Evolutionary conservation across 164 flowering plant species (phyloP).

Genomic region (Piper longum): DNA sequence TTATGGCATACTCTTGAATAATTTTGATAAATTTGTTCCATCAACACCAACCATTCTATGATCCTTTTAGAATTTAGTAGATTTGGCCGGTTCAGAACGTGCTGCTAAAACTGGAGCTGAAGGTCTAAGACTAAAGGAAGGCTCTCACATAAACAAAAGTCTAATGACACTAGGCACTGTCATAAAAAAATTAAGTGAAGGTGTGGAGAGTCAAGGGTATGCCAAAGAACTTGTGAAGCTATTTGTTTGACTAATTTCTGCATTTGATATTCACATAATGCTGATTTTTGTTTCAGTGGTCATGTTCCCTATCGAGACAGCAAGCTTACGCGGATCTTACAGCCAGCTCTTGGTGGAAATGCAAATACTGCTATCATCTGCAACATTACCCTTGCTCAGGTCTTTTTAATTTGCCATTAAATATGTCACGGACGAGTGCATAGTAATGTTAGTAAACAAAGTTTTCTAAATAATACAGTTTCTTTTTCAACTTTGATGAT

Average conservation of each 20-base stretch:
- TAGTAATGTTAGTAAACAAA: too few species aligned
- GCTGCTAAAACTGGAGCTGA: slow-evolving; percentile 98
- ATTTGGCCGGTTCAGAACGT: slow-evolving; percentile 98
- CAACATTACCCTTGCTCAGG: slow-evolving; percentile 99
- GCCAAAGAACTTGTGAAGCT: slow-evolving; percentile 9
- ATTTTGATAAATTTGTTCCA: not conserved
- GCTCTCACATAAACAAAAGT: slow-evolving; percentile 96
- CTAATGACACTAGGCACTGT: slow-evolving; percentile 98
- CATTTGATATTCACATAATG: not conserved
- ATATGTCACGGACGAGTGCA: too few species aligned
- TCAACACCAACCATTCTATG: not conserved
- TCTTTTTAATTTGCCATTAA: slow-evolving; percentile 6
- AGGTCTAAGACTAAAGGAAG: slow-evolving; percentile 91
- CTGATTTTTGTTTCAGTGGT: slow-evolving; percentile 36
- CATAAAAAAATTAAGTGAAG: slow-evolving; percentile 91
- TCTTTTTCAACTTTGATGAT: too few species aligned
- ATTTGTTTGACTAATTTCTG: not conserved
- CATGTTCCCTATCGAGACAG: slow-evolving; percentile 98
- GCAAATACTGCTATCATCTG: slow-evolving; percentile 97
- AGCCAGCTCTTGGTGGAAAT: slow-evolving; percentile 97
- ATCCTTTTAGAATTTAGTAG: slow-evolving; percentile 71
- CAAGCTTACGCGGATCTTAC: slow-evolving; percentile 92
- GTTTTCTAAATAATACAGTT: too few species aligned
- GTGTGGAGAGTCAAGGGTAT: slow-evolving; percentile 93
- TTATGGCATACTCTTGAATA: not conserved